These are phyloP conservation scores for Nicotiana attenuata DNA, from an alignment of 257 asterid genomes.

Conservation along the genomic window DNA sequence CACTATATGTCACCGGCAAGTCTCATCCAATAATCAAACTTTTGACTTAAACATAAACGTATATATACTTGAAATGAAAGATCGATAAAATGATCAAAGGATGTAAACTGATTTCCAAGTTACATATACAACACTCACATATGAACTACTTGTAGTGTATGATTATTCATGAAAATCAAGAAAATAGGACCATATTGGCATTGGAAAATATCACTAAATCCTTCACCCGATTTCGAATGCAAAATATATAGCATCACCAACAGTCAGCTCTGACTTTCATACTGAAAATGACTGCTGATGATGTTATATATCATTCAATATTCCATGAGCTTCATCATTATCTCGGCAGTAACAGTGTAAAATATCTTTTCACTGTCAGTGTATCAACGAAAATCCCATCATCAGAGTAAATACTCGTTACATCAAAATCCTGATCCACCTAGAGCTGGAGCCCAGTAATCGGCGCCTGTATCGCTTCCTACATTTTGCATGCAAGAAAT, in stretches of 20 bases:
- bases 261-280: slow-evolving; percentile 21
- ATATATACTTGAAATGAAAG: neutral
- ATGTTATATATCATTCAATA: slow-evolving; percentile 21
- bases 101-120: neutral
- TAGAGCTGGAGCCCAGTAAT: slow-evolving; percentile 42
- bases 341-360: neutral
- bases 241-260: slow-evolving; percentile 24
- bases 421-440: slow-evolving; percentile 36
- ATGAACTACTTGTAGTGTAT: neutral
- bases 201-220: neutral
- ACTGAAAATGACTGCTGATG: slow-evolving; percentile 30
- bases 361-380: neutral
- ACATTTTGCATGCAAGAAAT: slow-evolving; percentile 66
- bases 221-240: slow-evolving; percentile 3
- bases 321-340: neutral
- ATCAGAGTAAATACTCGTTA: neutral
- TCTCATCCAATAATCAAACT: neutral
- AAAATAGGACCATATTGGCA: slow-evolving; percentile 13
- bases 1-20: neutral
- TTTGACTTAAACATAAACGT: too few species aligned
- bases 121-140: slow-evolving; percentile 10
- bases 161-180: neutral
- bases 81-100: neutral
- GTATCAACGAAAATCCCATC: neutral
- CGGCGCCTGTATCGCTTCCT: slow-evolving; percentile 57